Evolutionary conservation across 176 grass and related monocot genomes (phyloP).

Genomic region (Zea mays): DNA sequence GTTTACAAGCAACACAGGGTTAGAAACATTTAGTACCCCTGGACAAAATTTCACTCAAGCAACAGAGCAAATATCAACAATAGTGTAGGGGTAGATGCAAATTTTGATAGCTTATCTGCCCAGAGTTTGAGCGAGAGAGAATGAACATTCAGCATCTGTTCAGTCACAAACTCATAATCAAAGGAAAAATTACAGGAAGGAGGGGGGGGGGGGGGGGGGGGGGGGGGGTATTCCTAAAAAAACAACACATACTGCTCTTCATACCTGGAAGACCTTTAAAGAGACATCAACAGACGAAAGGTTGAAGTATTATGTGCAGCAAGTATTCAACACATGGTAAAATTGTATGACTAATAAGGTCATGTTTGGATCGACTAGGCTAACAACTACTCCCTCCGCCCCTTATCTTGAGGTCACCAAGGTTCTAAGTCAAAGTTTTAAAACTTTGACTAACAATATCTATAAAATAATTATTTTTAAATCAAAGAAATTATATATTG

Average conservation of each 20-base stretch:
- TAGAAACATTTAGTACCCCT: slow-evolving; percentile 7
- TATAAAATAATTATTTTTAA: too few relatives aligned
- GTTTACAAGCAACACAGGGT: neutral
- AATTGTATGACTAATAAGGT: neutral
- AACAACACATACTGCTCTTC: neutral
- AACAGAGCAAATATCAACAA: neutral
- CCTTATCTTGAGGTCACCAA: too few relatives aligned
- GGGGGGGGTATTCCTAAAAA: neutral
- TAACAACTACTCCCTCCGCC: too few relatives aligned
- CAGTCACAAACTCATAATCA: slow-evolving; percentile 7
- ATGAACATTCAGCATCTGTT: neutral
- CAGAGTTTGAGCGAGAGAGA: neutral
- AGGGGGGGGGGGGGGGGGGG: neutral
- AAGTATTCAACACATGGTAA: neutral
- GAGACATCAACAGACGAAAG: neutral
- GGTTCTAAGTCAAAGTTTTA: too few relatives aligned
- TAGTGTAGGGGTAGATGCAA: neutral
- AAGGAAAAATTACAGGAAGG: neutral
- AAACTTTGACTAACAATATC: too few relatives aligned
- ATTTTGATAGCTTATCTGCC: neutral
- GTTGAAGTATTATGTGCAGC: neutral
- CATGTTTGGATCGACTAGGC: too few relatives aligned
- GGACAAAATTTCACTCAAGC: neutral
- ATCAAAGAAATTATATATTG: too few relatives aligned
- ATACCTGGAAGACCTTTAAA: neutral